Evolutionary conservation across 163 green algal species (phyloP).

Genomic region (Chlamydomonas reinhardtii): DNA sequence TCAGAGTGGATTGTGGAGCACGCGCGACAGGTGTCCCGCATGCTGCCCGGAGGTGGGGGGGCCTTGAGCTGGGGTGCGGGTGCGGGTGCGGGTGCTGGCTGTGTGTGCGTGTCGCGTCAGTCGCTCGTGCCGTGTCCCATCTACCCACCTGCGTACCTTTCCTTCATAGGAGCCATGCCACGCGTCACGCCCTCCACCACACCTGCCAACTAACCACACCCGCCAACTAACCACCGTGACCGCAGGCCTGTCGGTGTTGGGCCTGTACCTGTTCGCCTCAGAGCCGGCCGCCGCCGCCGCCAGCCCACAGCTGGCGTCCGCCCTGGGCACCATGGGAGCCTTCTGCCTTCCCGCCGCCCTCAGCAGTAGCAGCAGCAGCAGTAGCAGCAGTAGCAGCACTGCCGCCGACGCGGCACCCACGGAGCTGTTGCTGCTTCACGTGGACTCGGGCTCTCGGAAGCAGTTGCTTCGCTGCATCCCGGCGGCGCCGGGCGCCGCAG

Average conservation of each 20-base stretch:
- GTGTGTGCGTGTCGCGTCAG: no score
- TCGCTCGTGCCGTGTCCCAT: no score
- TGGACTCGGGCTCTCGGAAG: constrained; percentile 9
- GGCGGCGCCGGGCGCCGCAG: not conserved
- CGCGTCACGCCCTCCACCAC: no score
- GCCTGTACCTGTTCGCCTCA: constrained; percentile 42
- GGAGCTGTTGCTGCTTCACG: constrained; percentile 43
- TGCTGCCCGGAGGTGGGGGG: constrained; percentile 49
- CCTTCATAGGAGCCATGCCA: no score
- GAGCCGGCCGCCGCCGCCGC: constrained; percentile 14
- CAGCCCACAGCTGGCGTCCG: constrained; percentile 10
- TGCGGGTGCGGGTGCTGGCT: no score
- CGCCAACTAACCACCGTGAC: no score
- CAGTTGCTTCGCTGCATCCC: constrained; percentile 6
- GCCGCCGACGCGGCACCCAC: not conserved
- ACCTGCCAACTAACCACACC: no score
- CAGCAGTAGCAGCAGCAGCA: no score
- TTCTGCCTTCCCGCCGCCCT: constrained; percentile 1
- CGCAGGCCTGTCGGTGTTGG: constrained; percentile 45
- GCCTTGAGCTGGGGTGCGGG: no score
- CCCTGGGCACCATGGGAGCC: not conserved
- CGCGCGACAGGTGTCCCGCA: constrained; percentile 31
- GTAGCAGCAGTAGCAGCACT: no score
- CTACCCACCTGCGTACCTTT: no score
- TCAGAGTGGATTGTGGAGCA: constrained; percentile 41